Base-by-base conservation (phyloP, 306 rosid genomes). In the Begonia peltatifolia region DNA sequence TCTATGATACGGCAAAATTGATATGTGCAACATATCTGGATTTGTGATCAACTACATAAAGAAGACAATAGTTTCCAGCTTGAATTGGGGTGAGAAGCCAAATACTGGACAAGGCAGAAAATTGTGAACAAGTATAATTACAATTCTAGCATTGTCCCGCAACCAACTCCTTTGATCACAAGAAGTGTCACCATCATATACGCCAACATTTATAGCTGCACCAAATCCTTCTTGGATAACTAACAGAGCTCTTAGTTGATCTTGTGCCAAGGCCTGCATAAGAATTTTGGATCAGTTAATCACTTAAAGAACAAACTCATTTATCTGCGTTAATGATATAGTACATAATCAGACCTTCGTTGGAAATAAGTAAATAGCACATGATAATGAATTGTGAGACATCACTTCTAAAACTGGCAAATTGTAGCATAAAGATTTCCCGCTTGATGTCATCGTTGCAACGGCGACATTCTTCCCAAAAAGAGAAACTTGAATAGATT, bases 381-480 rank as follows among this genome's bases (percentile, higher is more conserved):
- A 80, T 51, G 83, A 67, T 18, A 67, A 74, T 52, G 68, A 58
- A 71, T 78, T 74, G 36, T 64, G 76, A 44, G 72, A 71, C 77
- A 89, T 41, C 16, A 51, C 71, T 71, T 89, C 94, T 23, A 89
- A 74, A 68, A 82, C 87, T 20, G 97, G 87, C 49, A 89, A 62
- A 71, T 89, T 89, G 69, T 89, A 82, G 76, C 94, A 89, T 60
- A 89, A 90, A 59, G 97, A 89, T 76, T 89, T 89, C 51, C 94
- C 97, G 63, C 97, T 89, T 46, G 97, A 89, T 57, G 97, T 82
- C 95, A 78, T 82, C 60, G 95, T 89, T 43, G 97, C 82, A 46
- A 89, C 87, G 18, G 73, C 90, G 64, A 89, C 84, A 74, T 85
- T 64, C 69, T 80, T 70, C 43, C 94, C 90, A 38, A 66, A 55